Evolutionary conservation across 208 protist species (phyloP).

Genomic region (Crithidia bombi): DNA sequence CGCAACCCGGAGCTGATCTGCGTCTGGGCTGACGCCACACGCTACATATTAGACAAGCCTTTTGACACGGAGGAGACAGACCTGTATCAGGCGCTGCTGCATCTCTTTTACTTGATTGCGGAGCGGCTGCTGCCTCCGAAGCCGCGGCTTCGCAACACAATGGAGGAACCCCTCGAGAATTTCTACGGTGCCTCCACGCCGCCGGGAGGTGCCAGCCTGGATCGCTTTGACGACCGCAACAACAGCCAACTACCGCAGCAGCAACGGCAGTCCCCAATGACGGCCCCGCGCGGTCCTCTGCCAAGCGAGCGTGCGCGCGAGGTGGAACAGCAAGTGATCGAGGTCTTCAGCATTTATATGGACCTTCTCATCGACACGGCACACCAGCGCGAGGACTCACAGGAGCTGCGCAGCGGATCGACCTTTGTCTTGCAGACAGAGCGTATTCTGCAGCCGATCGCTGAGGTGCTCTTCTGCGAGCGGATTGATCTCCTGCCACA

Average conservation of each 20-base stretch:
- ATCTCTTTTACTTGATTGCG: slow-evolving; percentile 75
- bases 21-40: slow-evolving; percentile 56
- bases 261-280: slow-evolving; percentile 4
- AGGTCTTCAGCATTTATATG: slow-evolving; percentile 71
- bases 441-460: slow-evolving; percentile 72
- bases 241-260: neutral
- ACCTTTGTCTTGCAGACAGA: slow-evolving; percentile 83
- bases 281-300: slow-evolving; percentile 29
- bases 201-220: slow-evolving; percentile 1
- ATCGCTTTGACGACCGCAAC: neutral
- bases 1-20: slow-evolving; percentile 40
- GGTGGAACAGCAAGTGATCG: slow-evolving; percentile 35
- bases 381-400: slow-evolving; percentile 67
- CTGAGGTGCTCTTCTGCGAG: slow-evolving; percentile 83
- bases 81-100: slow-evolving; percentile 73
- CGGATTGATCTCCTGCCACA: slow-evolving; percentile 57
- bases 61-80: slow-evolving; percentile 75
- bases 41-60: slow-evolving; percentile 47
- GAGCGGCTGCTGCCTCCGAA: slow-evolving; percentile 58
- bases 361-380: slow-evolving; percentile 71
- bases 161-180: slow-evolving; percentile 21
- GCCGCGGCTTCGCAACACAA: slow-evolving; percentile 7
- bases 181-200: slow-evolving; percentile 32
- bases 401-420: slow-evolving; percentile 66
- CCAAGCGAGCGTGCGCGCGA: slow-evolving; percentile 23